A percentile compares a stretch with the other conserved stretches of the same genome.
phyloP scores from a whole-genome alignment of 306 rosid genomes.

The Quercus engelmannii region DNA sequence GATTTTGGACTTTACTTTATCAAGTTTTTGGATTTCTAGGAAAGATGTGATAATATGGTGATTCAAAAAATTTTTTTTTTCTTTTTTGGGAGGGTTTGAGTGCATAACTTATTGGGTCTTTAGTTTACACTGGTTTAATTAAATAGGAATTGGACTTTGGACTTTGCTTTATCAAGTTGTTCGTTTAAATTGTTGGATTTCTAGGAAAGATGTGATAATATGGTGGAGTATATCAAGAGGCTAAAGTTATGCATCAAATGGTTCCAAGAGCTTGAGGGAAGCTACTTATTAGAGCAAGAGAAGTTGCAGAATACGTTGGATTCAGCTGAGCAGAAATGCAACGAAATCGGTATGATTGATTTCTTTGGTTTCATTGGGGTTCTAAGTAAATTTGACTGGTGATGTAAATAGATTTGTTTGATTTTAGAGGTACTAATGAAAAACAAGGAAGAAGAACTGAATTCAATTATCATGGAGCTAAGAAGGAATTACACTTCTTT shows the following conservation, averaged over 20 bases:
- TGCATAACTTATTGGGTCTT: neutral
- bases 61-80: neutral
- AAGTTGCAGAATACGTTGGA: conserved; percentile 61
- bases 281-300: conserved; percentile 79
- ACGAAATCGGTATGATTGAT: conserved; percentile 59
- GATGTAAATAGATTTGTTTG: conserved; percentile 17
- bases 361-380: neutral
- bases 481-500: conserved; percentile 63
- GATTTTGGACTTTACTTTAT: conserved; percentile 14
- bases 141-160: conserved; percentile 3
- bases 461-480: conserved; percentile 69
- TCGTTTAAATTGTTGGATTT: conserved; percentile 17
- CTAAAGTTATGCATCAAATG: conserved; percentile 87
- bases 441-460: conserved; percentile 91
- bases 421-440: conserved; percentile 54
- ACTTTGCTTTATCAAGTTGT: neutral
- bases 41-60: conserved; percentile 87
- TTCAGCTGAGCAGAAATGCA: conserved; percentile 59
- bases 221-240: conserved; percentile 88
- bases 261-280: conserved; percentile 90
- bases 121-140: neutral
- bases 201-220: conserved; percentile 92
- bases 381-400: neutral
- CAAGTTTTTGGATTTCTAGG: conserved; percentile 41
- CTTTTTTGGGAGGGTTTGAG: conserved; percentile 14